Evolutionary conservation across 305 asterid genomes (phyloP), one percentile per base, ranked within the genome.

Genomic region (Stenogyne calaminthoides): DNA sequence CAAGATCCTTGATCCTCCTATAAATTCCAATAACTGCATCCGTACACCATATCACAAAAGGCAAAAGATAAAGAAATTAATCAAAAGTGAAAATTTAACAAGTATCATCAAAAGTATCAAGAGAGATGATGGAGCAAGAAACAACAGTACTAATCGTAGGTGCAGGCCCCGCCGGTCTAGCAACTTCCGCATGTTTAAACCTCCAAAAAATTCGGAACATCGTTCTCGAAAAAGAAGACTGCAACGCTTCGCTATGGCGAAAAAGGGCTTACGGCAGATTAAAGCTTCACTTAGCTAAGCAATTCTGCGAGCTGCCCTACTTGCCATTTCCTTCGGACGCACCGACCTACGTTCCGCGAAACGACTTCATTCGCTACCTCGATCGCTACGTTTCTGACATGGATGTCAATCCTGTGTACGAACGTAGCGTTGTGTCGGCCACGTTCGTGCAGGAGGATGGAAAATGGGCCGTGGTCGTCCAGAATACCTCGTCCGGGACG

Each of bases 111-210:
- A n/a, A n/a, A n/a, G 2, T 25, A 25, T 25, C 29, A 25, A 25
- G 3, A 25, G 29, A 25, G 2, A 25, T 1, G 3, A 25, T 25
- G 85, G 66, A 49, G 56, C 68, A 77, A 10, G 69, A 76, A 65
- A 76, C 77, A 0, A 16, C 16, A 0, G 89, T 84, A 0, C 5
- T 89, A 7, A 80, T 86, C 2, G 79, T 88, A 3, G 91, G 88
- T 2, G 89, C 88, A 5, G 91, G 95, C 1, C 93, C 89, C 2
- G 82, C 93, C 0, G 93, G 97, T 12, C 19, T 90, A n/a, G 87
- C 91, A 37, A 77, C 86, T 0, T 72, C 87, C 1, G 88, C 89
- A 4, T 85, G 91, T 22, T 77, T 87, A 8, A 90, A 83, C 78
- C 37, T 56, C 0, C 15, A 76, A 9, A 73, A 69, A 15, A 79